These are phyloP conservation scores for Domatiomyces globalis DNA, from an alignment of 2,329 filamentous ascomycete species.

Conservation along the genomic window DNA sequence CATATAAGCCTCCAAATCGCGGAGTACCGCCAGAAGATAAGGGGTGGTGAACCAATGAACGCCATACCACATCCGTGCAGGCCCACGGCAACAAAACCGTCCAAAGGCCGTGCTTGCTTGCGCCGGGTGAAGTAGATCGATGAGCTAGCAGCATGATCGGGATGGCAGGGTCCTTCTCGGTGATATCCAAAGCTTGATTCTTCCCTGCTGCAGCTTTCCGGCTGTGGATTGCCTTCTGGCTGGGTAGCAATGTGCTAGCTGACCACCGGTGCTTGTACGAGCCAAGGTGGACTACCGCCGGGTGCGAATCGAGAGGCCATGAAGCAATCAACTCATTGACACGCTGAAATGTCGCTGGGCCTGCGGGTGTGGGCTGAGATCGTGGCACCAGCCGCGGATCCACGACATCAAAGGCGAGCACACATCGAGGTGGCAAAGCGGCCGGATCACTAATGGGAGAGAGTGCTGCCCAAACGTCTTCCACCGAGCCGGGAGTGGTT, in stretches of 20 bases:
- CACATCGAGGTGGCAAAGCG: constrained; percentile 52
- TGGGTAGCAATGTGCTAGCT: constrained; percentile 53
- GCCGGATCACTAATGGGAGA: constrained; percentile 50
- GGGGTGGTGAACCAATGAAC: constrained; percentile 67
- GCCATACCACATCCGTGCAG: constrained; percentile 75
- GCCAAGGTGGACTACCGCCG: constrained; percentile 45
- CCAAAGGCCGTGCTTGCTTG: constrained; percentile 55
- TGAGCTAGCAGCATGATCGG: constrained; percentile 59
- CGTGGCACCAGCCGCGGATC: constrained; percentile 67
- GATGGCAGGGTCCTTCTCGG: constrained; percentile 55
- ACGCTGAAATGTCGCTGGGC: constrained; percentile 18
- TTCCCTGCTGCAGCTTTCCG: constrained; percentile 51
- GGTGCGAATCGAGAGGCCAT: constrained; percentile 51
- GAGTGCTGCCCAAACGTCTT: constrained; percentile 28
- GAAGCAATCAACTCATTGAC: constrained; percentile 48
- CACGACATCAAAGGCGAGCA: constrained; percentile 57
- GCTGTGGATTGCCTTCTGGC: constrained; percentile 66
- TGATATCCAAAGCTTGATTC: constrained; percentile 46
- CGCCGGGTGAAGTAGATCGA: constrained; percentile 31
- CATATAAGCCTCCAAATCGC: constrained; percentile 65
- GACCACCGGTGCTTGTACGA: constrained; percentile 50
- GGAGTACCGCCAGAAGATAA: constrained; percentile 67
- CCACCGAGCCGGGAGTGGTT: constrained; percentile 23
- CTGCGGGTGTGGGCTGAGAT: constrained; percentile 28
- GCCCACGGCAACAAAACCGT: constrained; percentile 81